Percentiles rank a stretch among this genome's conserved stretches.
Conservation (phyloP, 306 rosid species). For the Dryas octopetala region DNA sequence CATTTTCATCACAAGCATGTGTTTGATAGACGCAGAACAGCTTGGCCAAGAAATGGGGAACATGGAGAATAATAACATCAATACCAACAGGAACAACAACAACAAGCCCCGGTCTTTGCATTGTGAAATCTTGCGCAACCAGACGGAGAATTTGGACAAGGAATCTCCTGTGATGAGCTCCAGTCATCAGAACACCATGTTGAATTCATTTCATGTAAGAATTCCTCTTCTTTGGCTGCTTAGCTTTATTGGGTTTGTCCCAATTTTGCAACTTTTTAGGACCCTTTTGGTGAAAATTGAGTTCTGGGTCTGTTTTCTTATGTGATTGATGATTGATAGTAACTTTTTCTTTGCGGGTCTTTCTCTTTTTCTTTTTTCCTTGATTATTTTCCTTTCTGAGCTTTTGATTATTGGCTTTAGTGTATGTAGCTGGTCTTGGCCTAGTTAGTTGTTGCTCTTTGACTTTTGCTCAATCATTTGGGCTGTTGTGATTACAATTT, state of each 20-base stretch:
- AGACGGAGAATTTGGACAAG: constrained; percentile 45
- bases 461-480: neutral
- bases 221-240: constrained; percentile 1
- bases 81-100: constrained; percentile 10
- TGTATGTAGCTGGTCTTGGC: no score
- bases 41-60: constrained; percentile 46
- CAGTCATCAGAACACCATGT: constrained; percentile 29
- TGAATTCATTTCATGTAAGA: constrained; percentile 63
- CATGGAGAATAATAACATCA: constrained; percentile 33
- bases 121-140: constrained; percentile 51
- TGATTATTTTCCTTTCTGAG: neutral
- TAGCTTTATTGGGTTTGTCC: constrained; percentile 11
- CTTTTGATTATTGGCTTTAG: no score
- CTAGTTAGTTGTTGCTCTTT: neutral
- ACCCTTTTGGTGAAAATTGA: constrained; percentile 15
- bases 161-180: constrained; percentile 42
- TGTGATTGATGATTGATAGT: constrained; percentile 1
- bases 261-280: constrained; percentile 10
- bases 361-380: neutral
- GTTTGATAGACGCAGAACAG: constrained; percentile 69
- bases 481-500: neutral
- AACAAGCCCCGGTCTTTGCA: constrained; percentile 60
- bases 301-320: constrained; percentile 8
- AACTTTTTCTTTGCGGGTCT: neutral
- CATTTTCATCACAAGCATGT: constrained; percentile 43